These are phyloP conservation scores for Hippophae gyantsensis DNA, from an alignment of 306 rosid species.

Conservation along the genomic window DNA sequence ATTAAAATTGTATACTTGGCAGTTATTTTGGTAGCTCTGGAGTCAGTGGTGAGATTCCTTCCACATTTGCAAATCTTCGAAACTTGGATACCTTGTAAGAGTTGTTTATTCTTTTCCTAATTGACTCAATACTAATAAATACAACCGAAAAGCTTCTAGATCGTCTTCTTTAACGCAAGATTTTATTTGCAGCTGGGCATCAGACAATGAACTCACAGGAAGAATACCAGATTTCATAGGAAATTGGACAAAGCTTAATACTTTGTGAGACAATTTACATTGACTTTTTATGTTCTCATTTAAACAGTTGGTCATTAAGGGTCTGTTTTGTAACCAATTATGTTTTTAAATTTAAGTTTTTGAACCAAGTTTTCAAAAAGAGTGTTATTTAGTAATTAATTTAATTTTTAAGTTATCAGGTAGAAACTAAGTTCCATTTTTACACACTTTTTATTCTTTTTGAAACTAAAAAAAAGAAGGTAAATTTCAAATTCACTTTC, in stretches of 20 bases:
- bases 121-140: background rate
- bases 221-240: constrained; percentile 70
- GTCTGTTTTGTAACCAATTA: no score
- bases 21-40: constrained; percentile 73
- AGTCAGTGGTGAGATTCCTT: constrained; percentile 67
- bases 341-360: no score
- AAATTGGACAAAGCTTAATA: constrained; percentile 43
- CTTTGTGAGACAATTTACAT: constrained; percentile 45
- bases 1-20: constrained; percentile 19
- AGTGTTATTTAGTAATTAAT: no score
- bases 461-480: no score
- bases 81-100: constrained; percentile 50
- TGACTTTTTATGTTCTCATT: background rate
- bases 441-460: no score
- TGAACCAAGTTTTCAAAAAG: no score
- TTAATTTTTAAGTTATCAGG: no score
- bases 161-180: background rate
- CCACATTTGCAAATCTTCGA: constrained; percentile 45
- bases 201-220: constrained; percentile 52
- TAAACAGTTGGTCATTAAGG: no score
- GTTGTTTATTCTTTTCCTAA: background rate
- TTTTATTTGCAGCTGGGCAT: constrained; percentile 51
- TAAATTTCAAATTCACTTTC: no score
- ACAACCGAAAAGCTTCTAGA: background rate
- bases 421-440: no score